These are phyloP conservation scores for Arachnomyces sp. DNA, from an alignment of 2,329 filamentous ascomycete species.

Conservation along the genomic window DNA sequence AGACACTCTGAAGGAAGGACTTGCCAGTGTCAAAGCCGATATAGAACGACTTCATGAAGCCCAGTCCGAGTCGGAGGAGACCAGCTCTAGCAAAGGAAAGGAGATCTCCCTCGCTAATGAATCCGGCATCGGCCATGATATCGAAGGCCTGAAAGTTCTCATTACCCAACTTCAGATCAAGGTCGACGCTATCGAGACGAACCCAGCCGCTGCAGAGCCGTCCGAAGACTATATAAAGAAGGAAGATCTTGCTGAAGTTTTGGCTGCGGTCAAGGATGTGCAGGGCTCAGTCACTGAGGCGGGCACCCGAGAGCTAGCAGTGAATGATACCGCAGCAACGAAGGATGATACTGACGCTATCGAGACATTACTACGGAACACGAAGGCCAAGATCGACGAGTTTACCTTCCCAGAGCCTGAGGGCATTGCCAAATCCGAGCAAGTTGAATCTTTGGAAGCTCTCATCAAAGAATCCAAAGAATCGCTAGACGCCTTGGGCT, in stretches of 20 bases:
- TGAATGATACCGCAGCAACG: conserved; percentile 49
- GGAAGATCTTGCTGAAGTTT: conserved; percentile 39
- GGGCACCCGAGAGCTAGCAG: conserved; percentile 31
- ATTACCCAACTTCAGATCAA: conserved; percentile 77
- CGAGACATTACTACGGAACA: conserved; percentile 81
- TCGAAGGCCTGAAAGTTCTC: conserved; percentile 77
- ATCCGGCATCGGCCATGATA: conserved; percentile 54
- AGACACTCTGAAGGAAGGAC: conserved; percentile 73
- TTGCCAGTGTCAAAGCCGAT: conserved; percentile 66
- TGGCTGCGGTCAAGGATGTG: conserved; percentile 42
- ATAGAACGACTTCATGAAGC: conserved; percentile 66
- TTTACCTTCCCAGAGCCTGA: conserved; percentile 59
- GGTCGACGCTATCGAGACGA: conserved; percentile 64
- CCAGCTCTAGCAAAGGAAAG: conserved; percentile 42
- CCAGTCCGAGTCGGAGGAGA: conserved; percentile 41
- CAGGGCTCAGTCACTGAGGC: conserved; percentile 51
- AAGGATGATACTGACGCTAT: conserved; percentile 86
- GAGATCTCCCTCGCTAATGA: conserved; percentile 51
- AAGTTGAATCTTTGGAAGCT: conserved; percentile 55
- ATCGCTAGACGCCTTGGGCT: conserved; percentile 56
- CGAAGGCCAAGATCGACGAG: conserved; percentile 80
- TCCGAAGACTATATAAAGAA: conserved; percentile 35
- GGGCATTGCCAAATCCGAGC: conserved; percentile 55
- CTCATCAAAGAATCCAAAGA: conserved; percentile 70
- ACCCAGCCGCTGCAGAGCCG: conserved; percentile 38